Percentiles rank a stretch among this genome's conserved stretches.
These are phyloP conservation scores for Hordeum pubiflorum DNA, from an alignment of 202 grass and related monocot genomes.

Conservation along the genomic window DNA sequence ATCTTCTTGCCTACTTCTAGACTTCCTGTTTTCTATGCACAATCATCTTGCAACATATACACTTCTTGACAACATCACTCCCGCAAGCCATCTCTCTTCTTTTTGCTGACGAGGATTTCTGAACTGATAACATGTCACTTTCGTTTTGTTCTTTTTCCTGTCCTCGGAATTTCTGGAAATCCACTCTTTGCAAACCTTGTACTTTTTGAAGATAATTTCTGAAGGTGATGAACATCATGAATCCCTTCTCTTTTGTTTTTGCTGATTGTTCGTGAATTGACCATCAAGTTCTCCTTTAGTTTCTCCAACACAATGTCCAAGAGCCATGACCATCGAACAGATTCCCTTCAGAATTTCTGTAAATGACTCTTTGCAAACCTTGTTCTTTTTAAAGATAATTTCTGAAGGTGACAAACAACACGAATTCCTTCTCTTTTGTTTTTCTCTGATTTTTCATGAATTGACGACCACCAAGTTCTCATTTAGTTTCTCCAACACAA, in stretches of 20 bases:
- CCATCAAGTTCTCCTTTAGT: not conserved
- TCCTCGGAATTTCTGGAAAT: not conserved
- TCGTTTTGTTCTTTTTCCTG: not conserved
- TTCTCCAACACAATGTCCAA: not conserved
- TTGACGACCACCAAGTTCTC: not conserved
- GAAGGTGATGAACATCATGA: not conserved
- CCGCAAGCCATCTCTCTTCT: not conserved
- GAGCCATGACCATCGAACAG: not conserved
- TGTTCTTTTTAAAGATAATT: not conserved
- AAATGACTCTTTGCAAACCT: not conserved
- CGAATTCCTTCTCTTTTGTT: not conserved
- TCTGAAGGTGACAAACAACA: not conserved
- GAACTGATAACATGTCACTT: no score
- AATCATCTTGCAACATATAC: not conserved
- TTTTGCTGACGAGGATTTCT: not conserved
- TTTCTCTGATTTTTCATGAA: not conserved
- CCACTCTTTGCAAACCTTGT: not conserved
- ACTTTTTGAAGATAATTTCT: not conserved
- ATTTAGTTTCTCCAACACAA: not conserved
- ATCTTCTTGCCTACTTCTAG: not conserved
- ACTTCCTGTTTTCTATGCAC: not conserved
- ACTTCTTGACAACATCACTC: not conserved
- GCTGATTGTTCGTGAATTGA: not conserved
- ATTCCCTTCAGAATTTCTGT: not conserved
- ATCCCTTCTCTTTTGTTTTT: not conserved